Evolutionary conservation across 495 filamentous ascomycete genomes (phyloP), one percentile per base, ranked within the genome.

Genomic region (Neurospora sp.): DNA sequence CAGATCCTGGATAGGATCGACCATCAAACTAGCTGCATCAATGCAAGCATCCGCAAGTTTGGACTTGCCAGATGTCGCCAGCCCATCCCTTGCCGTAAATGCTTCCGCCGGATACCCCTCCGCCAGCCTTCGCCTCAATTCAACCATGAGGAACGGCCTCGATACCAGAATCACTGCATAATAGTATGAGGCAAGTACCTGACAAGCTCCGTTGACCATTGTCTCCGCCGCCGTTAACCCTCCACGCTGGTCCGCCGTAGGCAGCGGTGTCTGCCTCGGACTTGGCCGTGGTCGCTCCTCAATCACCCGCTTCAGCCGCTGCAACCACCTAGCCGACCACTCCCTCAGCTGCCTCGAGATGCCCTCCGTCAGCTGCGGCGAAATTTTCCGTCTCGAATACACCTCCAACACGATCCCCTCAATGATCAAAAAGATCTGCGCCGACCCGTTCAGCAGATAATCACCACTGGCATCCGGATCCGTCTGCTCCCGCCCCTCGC

Each of bases 81-180:
- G 40, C 18, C 12, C 53, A 44, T 42, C 45, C 3, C 14, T 53
- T 6, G 37, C 39, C 4, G 70, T 69, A 20, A 76, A 68, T 8
- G 73, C 53, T 18, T 61, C 53, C 2, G 53, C 22, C 27, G 53
- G 38, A 12, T 39, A 39, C 22, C 73, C 75, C 0, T 83, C 82
- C 0, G 77, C 77, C 14, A 85, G 72, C 14, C 83, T 78, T 40
- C 79, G 81, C 70, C 76, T 82, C 20, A 85, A 72, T 71, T 85
- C 83, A 9, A 83, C 83, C 83, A 85, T 85, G 69, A 85, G 77
- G 37, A 85, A 85, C 1, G 83, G 83, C 53, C 83, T 74, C 4
- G 83, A 80, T 0, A 85, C 82, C 18, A 85, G 77, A 71, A 85
- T 84, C 38, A 85, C 83, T 18, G 83, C 82, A 69, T 85, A 85